Conservation (phyloP, 2,329 filamentous ascomycete genomes). For the Thermoascus crustaceus region DNA sequence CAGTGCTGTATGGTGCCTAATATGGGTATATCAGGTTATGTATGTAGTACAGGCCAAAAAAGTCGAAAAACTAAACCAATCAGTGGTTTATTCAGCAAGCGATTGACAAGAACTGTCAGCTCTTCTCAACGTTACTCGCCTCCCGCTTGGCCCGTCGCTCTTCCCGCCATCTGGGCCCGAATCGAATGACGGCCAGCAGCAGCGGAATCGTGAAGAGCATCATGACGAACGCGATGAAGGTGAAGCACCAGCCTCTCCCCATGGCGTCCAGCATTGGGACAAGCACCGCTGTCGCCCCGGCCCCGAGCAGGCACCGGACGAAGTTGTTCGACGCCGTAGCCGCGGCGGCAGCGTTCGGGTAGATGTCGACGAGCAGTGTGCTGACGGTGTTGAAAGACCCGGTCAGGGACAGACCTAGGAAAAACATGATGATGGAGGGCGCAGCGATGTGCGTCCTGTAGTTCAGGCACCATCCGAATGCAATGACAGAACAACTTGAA, state of each 20-base stretch:
- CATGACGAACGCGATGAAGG: constrained; percentile 36
- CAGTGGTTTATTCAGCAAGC: too few relatives aligned
- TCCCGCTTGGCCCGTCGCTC: constrained; percentile 25
- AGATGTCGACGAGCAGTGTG: constrained; percentile 41
- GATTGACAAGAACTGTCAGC: too few relatives aligned
- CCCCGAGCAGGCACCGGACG: constrained; percentile 36
- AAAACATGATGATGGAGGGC: constrained; percentile 32
- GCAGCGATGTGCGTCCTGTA: constrained; percentile 24
- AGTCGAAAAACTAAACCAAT: too few relatives aligned
- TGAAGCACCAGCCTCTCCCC: constrained; percentile 28
- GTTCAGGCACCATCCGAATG: constrained; percentile 37
- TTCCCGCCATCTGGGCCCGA: constrained; percentile 38
- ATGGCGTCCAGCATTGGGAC: constrained; percentile 32
- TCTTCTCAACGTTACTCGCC: constrained; percentile 10
- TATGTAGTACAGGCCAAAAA: too few relatives aligned
- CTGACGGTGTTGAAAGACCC: constrained; percentile 37
- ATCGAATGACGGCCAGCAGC: constrained; percentile 31
- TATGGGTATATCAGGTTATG: too few relatives aligned
- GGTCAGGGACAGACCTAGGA: constrained; percentile 32
- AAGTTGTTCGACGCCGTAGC: constrained; percentile 40
- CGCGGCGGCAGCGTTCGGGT: constrained; percentile 33
- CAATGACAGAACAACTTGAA: constrained; percentile 23
- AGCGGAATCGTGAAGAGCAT: constrained; percentile 33
- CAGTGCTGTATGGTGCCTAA: too few relatives aligned
- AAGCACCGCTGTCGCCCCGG: constrained; percentile 36